Evolutionary conservation across 371 early-diverging fungal species (phyloP).

Genomic region (Entomophthora muscae): DNA sequence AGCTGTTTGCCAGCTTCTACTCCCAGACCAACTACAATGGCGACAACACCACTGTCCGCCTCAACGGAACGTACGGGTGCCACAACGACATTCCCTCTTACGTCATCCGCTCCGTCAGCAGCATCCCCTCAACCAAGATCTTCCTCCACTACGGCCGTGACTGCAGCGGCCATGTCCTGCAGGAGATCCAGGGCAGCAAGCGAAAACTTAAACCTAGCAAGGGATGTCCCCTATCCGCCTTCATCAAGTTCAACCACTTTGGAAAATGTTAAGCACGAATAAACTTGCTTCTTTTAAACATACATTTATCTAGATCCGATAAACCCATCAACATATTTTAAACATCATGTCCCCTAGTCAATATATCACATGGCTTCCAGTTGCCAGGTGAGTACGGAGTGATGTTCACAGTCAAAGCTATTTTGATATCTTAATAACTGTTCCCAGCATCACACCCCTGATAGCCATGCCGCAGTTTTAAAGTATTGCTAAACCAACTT

Average conservation of each 20-base stretch:
- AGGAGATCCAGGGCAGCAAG: not conserved
- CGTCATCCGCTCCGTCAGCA: not conserved
- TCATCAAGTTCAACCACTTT: not conserved
- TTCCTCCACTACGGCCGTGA: constrained; percentile 2
- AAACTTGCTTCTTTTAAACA: no score
- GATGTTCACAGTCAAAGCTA: no score
- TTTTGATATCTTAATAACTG: no score
- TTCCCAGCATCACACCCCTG: no score
- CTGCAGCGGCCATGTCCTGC: not conserved
- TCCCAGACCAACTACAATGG: constrained; percentile 2
- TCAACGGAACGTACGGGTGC: not conserved
- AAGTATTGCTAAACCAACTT: no score
- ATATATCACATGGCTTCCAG: no score
- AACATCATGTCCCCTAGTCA: no score
- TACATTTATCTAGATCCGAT: no score
- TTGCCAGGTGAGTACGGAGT: no score
- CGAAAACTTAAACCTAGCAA: not conserved
- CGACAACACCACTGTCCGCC: not conserved
- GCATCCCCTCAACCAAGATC: not conserved
- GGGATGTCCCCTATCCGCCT: not conserved
- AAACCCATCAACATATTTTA: no score
- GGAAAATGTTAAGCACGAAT: constrained; percentile 7
- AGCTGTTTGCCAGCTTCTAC: not conserved
- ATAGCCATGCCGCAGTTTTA: no score
- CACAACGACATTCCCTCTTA: not conserved